These are phyloP conservation scores for Ogataea siamensis DNA, from an alignment of 805 yeast species.

Conservation along the genomic window DNA sequence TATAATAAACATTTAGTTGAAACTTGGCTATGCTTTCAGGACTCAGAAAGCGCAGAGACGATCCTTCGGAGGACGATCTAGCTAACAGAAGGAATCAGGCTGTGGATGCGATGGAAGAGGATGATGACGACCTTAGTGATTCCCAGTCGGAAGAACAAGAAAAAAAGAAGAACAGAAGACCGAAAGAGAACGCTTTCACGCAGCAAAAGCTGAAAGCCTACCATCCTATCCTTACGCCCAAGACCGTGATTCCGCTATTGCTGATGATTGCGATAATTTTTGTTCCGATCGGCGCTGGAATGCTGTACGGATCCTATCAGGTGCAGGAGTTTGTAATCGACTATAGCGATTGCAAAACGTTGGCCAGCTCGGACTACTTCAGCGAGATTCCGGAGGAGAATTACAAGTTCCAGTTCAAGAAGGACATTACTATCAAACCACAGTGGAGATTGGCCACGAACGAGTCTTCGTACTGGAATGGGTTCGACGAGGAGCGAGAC, in stretches of 20 bases:
- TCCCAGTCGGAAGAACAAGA: slow-evolving; percentile 37
- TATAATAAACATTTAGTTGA: background rate
- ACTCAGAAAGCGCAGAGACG: slow-evolving; percentile 18
- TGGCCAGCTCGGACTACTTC: slow-evolving; percentile 46
- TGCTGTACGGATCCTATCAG: slow-evolving; percentile 68
- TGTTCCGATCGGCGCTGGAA: slow-evolving; percentile 88
- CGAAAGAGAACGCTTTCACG: slow-evolving; percentile 58
- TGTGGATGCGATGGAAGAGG: slow-evolving; percentile 28
- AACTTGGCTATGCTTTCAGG: slow-evolving; percentile 14
- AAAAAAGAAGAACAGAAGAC: slow-evolving; percentile 55
- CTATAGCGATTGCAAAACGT: slow-evolving; percentile 63
- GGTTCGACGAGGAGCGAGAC: slow-evolving; percentile 44
- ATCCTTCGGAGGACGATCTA: slow-evolving; percentile 14
- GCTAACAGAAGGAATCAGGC: slow-evolving; percentile 7
- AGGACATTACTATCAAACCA: slow-evolving; percentile 41
- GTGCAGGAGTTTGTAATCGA: slow-evolving; percentile 78
- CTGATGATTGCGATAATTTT: slow-evolving; percentile 73
- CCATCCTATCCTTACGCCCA: slow-evolving; percentile 86
- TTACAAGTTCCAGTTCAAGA: slow-evolving; percentile 58
- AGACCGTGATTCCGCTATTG: slow-evolving; percentile 83
- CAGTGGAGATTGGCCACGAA: slow-evolving; percentile 60
- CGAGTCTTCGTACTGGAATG: slow-evolving; percentile 39
- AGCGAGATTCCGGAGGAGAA: slow-evolving; percentile 59
- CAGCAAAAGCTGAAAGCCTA: slow-evolving; percentile 54
- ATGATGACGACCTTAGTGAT: slow-evolving; percentile 44